Base-by-base conservation (phyloP, 2,329 filamentous ascomycete species). In the Colletotrichum acutatum region DNA sequence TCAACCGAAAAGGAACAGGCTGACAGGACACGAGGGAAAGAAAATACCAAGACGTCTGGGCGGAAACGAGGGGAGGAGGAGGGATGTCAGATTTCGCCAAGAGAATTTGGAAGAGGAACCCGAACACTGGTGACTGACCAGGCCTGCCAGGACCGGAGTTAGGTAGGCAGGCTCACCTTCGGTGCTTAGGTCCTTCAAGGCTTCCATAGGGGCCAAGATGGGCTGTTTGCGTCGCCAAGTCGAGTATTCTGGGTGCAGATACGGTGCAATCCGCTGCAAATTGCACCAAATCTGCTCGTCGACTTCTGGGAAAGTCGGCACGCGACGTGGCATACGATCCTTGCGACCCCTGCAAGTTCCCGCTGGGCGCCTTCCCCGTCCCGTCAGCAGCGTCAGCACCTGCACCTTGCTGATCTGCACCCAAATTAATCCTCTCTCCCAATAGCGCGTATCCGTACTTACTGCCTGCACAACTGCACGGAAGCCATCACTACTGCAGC, bases 241-340 rank as follows among this genome's bases (percentile, higher is more conserved):
- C 30, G 49, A 63, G 26, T 32, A 52, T 63, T 52, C 14, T 49
- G 19, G 19, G 42, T 49, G 19, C 42, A 49, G 42, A 49, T 49
- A n/a, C 19, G 42, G 3, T 49, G 42, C 4, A 49, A 42, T 42
- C 2, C 2, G 37, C 37, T 19, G 37, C 2, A 5, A 19, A 49
- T n/a, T 49, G n/a, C n/a, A n/a, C n/a, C n/a, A n/a, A 57, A 67
- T 58, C 24, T 52, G 68, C 46, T 42, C 49, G 56, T 61, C 54
- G 54, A 56, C 54, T 49, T 49, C 42, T 72, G 66, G 70, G 60
- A 72, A 70, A 70, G 59, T 52, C 70, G 66, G 70, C 70, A 72
- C 70, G 70, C 66, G 66, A 72, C 66, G 54, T 72, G 70, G 70
- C 70, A 70, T 54, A 60, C 66, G 54, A 69, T 34, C 70, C 70